Base-by-base conservation (phyloP, 768 basidiomycete genomes). In the Artomyces pyxidatus region DNA sequence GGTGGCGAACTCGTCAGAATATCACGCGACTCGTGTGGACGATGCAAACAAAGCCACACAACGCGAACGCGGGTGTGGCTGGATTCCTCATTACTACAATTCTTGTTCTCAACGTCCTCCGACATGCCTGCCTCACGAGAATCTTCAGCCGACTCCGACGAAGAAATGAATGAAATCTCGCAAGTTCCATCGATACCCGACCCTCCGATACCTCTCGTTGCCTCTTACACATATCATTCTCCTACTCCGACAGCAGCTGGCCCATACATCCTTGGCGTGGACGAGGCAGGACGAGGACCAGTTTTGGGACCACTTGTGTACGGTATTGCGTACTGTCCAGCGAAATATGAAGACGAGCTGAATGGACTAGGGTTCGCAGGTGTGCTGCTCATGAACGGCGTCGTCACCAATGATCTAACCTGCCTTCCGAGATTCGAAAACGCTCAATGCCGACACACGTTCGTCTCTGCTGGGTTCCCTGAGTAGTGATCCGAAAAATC, bases 301-400 rank as follows among this genome's bases (percentile, higher is more conserved):
- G 95, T 95, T 1, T 71, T 99, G 0, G 95, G 94, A 1, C 96
- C 96, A 0, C 77, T 98, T 51, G 96, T 99, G 0, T 98, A 99
- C 60, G 95, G 88, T 6, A 81, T 95, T 22, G 94, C 96, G 0
- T 97, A 91, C 61, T 98, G 95, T 59, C 88, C 92, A 2, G 73
- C 73, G 3, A 71, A 81, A 21, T 97, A 88, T 67, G 72, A 81
- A 54, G 79, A 84, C 3, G 65, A 79, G 12, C 66, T 99, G 47
- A 83, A 90, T 44, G 64, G 72, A 11, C 73, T 98, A 3, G 96
- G 95, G 0, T 98, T 99, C 65, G 90, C 90, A 55, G 95, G 95
- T 90, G 56, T 61, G 3, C 49, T 25, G 5, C 11, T 16, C 25
- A 32, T 26, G 4, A 35, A 16, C 17, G 14, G 17, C 21, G 23